Evolutionary conservation across 1,139 yeast genomes (phyloP), one percentile per base, ranked within the genome.

Genomic region (Sugiyamaella grinbergsii): DNA sequence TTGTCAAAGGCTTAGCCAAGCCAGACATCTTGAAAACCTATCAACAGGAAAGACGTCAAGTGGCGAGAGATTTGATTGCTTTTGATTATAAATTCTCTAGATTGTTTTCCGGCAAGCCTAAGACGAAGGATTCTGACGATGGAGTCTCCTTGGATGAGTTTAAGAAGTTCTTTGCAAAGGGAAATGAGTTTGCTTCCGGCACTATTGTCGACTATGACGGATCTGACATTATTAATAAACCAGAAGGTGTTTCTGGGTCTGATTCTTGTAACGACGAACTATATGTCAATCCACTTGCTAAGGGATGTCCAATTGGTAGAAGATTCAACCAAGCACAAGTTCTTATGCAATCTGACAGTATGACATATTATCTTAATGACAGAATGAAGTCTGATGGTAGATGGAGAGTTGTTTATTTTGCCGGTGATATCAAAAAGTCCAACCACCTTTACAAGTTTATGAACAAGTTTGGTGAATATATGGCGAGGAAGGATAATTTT

Each of bases 21-120:
- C 56, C 58, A n/a, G 62, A 57, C 11, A 59, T 70, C 22, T 61
- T 71, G 47, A 49, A 51, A 6, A 69, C 73, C 5, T 71, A 70
- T 53, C 68, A 68, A 53, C 38, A 51, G 3, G 74, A 71, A 54
- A 59, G 74, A 47, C 54, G 59, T 28, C 59, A 67, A 42, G 65
- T 70, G 37, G 74, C 72, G 33, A 60, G 62, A 26, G 72, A 70
- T 51, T 59, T 71, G 29, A 71, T 71, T 52, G 62, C 62, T 15
- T 71, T 69, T 55, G 72, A 69, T 52, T 56, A 68, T 44, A 69
- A 69, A 54, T 58, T 67, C 19, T 66, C 73, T 10, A 56, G 69
- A 26, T 56, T 69, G 53, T 69, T 69, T 52, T 50, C 71, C 71
- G 43, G 64, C 68, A 19, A 59, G 61, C 49, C 67, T 54, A 4